Evolutionary conservation across 208 protist species (phyloP).

Genomic region (Acanthamoeba lugdunensis): DNA sequence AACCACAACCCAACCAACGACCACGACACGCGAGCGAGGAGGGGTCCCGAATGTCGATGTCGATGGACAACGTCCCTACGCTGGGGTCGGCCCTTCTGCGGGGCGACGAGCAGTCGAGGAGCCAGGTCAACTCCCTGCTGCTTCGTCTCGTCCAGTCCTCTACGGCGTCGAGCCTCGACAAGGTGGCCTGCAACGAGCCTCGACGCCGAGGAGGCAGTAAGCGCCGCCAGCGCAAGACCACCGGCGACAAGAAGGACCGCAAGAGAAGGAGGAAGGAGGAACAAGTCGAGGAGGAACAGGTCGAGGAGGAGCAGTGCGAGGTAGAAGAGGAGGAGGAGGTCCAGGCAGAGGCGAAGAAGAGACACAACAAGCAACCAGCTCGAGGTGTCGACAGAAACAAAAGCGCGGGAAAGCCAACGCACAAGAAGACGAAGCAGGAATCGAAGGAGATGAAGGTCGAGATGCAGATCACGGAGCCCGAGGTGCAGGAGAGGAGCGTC

Average conservation of each 20-base stretch:
- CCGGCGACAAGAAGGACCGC: neutral
- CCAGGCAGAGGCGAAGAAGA: neutral
- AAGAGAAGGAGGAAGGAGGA: neutral
- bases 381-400: neutral
- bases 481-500: neutral
- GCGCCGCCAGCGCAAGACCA: too few relatives aligned
- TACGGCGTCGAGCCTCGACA: neutral
- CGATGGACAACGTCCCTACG: neutral
- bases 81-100: neutral
- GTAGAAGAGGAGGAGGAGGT: neutral
- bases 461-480: too few relatives aligned
- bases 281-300: too few relatives aligned
- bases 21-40: neutral
- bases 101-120: neutral
- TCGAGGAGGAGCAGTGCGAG: too few relatives aligned
- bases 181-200: neutral
- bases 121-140: neutral
- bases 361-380: neutral
- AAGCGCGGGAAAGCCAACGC: neutral
- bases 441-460: neutral
- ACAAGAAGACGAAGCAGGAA: neutral
- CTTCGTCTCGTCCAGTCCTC: neutral
- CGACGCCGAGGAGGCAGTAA: neutral
- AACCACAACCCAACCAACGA: too few relatives aligned
- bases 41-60: neutral